Evolutionary conservation across 2,329 filamentous ascomycete genomes (phyloP).

Genomic region (Fusarium drepaniforme): DNA sequence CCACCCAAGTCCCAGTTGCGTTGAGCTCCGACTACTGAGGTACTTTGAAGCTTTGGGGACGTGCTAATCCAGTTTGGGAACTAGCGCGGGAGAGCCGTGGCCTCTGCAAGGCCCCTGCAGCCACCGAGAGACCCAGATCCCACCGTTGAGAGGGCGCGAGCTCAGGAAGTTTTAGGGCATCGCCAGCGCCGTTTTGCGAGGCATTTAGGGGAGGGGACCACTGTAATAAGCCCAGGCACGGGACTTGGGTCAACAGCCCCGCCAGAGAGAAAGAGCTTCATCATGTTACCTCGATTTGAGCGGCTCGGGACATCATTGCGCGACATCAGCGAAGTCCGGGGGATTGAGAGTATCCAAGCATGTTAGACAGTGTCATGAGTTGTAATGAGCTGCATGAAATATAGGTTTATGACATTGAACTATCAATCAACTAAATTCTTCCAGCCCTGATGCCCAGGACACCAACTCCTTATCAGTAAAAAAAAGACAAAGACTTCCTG

Average conservation of each 20-base stretch:
- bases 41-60: constrained; percentile 49
- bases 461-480: background rate
- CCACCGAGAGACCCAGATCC: constrained; percentile 18
- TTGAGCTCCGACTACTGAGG: constrained; percentile 55
- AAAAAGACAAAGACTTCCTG: constrained; percentile 19
- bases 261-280: constrained; percentile 30
- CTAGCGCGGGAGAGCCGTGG: constrained; percentile 29
- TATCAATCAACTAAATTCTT: background rate
- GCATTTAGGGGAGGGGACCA: constrained; percentile 14
- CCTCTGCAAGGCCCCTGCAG: constrained; percentile 7
- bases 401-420: background rate
- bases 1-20: constrained; percentile 41
- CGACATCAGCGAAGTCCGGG: constrained; percentile 38
- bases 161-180: constrained; percentile 14
- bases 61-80: constrained; percentile 41
- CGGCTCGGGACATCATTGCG: constrained; percentile 39
- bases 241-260: constrained; percentile 14
- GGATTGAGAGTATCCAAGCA: constrained; percentile 9
- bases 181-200: constrained; percentile 3
- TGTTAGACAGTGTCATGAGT: constrained; percentile 3
- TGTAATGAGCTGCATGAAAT: background rate
- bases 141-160: constrained; percentile 35
- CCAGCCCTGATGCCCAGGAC: background rate
- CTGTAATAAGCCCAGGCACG: constrained; percentile 24
- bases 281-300: constrained; percentile 32